A percentile compares a stretch with the other conserved stretches of the same genome.
These are phyloP conservation scores for Vararia minispora DNA, from an alignment of 768 basidiomycete species.

Conservation along the genomic window DNA sequence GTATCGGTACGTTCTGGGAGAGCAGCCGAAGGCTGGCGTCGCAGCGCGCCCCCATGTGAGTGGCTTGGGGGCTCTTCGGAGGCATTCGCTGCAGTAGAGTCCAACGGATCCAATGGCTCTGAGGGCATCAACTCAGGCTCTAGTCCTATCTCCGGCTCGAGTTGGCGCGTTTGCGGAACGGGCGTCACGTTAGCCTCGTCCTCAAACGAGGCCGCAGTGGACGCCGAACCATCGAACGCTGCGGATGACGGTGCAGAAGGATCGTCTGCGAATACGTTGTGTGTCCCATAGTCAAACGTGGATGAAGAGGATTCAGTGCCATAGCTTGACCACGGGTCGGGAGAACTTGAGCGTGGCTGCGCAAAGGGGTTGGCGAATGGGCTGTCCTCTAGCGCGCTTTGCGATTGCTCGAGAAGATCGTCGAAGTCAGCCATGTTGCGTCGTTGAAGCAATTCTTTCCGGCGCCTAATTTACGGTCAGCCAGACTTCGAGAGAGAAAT, in stretches of 20 bases:
- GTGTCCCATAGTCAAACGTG: constrained; percentile 8
- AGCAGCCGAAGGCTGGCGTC: no score
- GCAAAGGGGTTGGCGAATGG: constrained; percentile 21
- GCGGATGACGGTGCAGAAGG: constrained; percentile 2
- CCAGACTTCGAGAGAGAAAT: no score
- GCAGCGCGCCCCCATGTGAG: no score
- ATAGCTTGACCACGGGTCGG: constrained; percentile 19
- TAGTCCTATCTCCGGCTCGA: no score
- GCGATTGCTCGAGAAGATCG: constrained; percentile 16
- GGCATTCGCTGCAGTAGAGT: constrained; percentile 28
- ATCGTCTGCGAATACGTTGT: constrained; percentile 5
- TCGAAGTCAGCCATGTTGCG: constrained; percentile 19
- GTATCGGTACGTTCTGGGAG: constrained; percentile 5
- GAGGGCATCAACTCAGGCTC: constrained; percentile 2
- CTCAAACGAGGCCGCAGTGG: no score
- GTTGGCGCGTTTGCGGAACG: no score
- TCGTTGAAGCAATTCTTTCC: no score
- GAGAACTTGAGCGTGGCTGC: constrained; percentile 14
- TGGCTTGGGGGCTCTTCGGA: constrained; percentile 10
- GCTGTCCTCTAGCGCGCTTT: constrained; percentile 17
- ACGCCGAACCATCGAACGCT: neutral
- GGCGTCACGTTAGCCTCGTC: no score
- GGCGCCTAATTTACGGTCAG: no score
- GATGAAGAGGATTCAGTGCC: neutral
- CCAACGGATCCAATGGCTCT: constrained; percentile 26